phyloP scores from a whole-genome alignment of 805 yeast genomes.

The Yarrowia bubula region DNA sequence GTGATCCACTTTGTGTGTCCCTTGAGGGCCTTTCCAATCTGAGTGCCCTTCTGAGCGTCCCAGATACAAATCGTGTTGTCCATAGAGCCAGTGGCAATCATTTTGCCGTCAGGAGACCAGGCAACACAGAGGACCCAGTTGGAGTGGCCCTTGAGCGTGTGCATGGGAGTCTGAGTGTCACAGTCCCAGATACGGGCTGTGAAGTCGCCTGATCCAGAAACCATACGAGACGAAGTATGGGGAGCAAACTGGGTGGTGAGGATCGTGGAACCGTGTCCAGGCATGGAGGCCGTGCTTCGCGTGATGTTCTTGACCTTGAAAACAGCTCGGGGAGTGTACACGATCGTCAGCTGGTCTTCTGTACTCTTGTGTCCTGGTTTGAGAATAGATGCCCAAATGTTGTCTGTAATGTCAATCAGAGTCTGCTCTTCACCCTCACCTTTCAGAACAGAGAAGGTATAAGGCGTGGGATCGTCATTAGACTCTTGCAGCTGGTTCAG shows the following conservation, averaged over 20 bases:
- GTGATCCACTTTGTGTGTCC: constrained; percentile 93
- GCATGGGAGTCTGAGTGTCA: constrained; percentile 85
- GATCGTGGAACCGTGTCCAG: constrained; percentile 94
- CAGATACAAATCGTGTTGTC: constrained; percentile 85
- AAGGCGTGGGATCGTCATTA: constrained; percentile 74
- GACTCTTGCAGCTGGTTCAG: constrained; percentile 70
- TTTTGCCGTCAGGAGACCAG: constrained; percentile 89
- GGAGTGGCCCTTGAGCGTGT: constrained; percentile 76
- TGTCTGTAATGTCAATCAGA: constrained; percentile 70
- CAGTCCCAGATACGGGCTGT: constrained; percentile 98
- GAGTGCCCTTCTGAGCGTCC: constrained; percentile 74
- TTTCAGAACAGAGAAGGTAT: constrained; percentile 68
- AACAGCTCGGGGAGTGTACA: constrained; percentile 91
- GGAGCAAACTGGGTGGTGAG: constrained; percentile 94
- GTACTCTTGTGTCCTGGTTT: constrained; percentile 86
- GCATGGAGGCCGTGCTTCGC: constrained; percentile 83
- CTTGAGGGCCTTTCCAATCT: constrained; percentile 65
- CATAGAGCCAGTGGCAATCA: constrained; percentile 95
- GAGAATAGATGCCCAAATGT: constrained; percentile 74
- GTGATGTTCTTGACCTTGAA: constrained; percentile 91
- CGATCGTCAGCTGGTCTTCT: constrained; percentile 87
- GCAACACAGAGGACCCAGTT: constrained; percentile 93
- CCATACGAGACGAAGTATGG: constrained; percentile 75
- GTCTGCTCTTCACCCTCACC: constrained; percentile 37
- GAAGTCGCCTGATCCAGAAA: constrained; percentile 93